A percentile compares a stretch with the other conserved stretches of the same genome.
Conservation (phyloP, 495 filamentous ascomycete species). For the Neurospora tetraspora region DNA sequence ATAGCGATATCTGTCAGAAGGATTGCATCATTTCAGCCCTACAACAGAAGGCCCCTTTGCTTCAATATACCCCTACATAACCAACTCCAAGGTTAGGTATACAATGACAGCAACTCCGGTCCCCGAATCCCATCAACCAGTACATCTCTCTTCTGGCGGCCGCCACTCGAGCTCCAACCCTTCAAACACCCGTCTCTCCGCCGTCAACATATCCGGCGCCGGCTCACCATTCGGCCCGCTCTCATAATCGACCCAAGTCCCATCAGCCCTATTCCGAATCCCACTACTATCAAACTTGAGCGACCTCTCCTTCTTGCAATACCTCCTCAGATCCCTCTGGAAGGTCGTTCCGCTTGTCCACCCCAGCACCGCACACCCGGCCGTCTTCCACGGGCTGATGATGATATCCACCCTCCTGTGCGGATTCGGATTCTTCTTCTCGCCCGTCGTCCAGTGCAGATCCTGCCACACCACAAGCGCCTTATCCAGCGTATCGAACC, state of each 20-base stretch:
- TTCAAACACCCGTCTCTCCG: conserved; percentile 75
- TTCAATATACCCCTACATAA: not conserved
- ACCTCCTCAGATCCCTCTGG: conserved; percentile 72
- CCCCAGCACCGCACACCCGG: conserved; percentile 77
- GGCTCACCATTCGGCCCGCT: conserved; percentile 28
- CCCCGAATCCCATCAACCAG: conserved; percentile 36
- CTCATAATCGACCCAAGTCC: conserved; percentile 54
- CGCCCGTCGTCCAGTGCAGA: conserved; percentile 39
- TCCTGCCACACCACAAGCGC: conserved; percentile 91
- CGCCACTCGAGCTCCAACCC: conserved; percentile 66
- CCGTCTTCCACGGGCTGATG: conserved; percentile 75
- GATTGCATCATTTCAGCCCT: conserved; percentile 3
- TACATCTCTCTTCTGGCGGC: conserved; percentile 65
- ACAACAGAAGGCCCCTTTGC: not conserved
- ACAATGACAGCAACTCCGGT: not conserved
- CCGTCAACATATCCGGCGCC: conserved; percentile 50
- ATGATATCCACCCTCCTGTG: conserved; percentile 93
- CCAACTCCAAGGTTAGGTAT: too few species aligned
- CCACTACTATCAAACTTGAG: conserved; percentile 93
- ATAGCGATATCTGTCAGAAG: not conserved
- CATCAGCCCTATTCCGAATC: conserved; percentile 54
- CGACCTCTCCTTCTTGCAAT: conserved; percentile 58
- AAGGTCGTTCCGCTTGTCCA: conserved; percentile 90
- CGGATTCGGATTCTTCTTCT: conserved; percentile 53
- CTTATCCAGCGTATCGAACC: conserved; percentile 85